Conservation (phyloP, 2,329 filamentous ascomycete species). For the Decorospora gaudefroyi region DNA sequence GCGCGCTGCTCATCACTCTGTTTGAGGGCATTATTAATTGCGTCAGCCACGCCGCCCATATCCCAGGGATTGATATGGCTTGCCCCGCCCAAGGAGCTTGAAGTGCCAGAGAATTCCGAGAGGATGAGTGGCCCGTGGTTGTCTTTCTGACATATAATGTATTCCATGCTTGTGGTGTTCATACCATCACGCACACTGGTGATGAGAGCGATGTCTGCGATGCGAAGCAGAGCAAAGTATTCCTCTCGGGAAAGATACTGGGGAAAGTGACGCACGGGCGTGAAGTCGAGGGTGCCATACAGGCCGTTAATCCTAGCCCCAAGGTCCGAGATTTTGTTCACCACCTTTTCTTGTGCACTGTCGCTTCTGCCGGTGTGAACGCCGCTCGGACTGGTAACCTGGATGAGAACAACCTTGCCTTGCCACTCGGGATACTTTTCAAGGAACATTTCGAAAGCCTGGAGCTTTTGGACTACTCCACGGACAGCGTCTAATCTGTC, state of each 20-base stretch:
- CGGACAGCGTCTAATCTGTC: slow-evolving; percentile 92
- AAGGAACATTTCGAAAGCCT: slow-evolving; percentile 91
- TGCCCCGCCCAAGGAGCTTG: slow-evolving; percentile 79
- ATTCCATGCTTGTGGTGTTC: slow-evolving; percentile 96
- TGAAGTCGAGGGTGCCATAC: slow-evolving; percentile 85
- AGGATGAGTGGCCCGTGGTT: slow-evolving; percentile 86
- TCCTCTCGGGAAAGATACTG: slow-evolving; percentile 89
- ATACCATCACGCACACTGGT: slow-evolving; percentile 96
- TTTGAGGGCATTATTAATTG: slow-evolving; percentile 79
- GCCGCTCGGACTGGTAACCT: slow-evolving; percentile 87
- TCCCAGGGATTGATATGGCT: slow-evolving; percentile 99
- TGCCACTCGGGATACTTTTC: slow-evolving; percentile 90
- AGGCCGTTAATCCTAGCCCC: slow-evolving; percentile 89
- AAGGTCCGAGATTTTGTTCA: slow-evolving; percentile 86
- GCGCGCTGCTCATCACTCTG: slow-evolving; percentile 71
- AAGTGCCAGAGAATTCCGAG: slow-evolving; percentile 95
- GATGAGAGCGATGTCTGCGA: slow-evolving; percentile 89
- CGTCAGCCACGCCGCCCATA: slow-evolving; percentile 77
- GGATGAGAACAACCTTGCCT: slow-evolving; percentile 88
- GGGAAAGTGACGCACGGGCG: slow-evolving; percentile 91
- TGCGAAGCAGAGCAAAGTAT: slow-evolving; percentile 90
- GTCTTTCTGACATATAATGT: slow-evolving; percentile 88
- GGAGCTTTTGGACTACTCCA: slow-evolving; percentile 92
- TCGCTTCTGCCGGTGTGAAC: slow-evolving; percentile 73
- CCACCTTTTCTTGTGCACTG: slow-evolving; percentile 76